Evolutionary conservation across 2,329 filamentous ascomycete genomes (phyloP).

Genomic region (Cucurbitaria berberidis): DNA sequence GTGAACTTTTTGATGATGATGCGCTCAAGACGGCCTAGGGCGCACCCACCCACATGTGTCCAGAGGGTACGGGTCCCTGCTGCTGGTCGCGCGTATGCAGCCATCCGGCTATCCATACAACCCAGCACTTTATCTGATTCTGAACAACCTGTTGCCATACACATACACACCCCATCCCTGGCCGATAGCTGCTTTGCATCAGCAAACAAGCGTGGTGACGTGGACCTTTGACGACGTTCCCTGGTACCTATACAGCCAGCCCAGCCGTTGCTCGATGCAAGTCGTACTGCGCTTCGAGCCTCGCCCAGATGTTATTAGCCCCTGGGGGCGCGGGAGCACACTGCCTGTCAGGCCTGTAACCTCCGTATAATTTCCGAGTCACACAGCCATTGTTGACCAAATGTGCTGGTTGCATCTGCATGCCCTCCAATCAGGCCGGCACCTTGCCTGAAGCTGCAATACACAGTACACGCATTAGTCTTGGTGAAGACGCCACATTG

Average conservation of each 20-base stretch:
- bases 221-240: no score
- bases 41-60: slow-evolving; percentile 8
- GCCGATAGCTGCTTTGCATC: no score
- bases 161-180: no score
- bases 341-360: slow-evolving; percentile 4
- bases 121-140: slow-evolving; percentile 2
- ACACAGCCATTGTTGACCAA: slow-evolving; percentile 18
- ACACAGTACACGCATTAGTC: slow-evolving; percentile 1
- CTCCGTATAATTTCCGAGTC: slow-evolving; percentile 31
- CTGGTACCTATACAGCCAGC: no score
- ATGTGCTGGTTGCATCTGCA: slow-evolving; percentile 8
- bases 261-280: background rate
- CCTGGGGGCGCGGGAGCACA: slow-evolving; percentile 2
- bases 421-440: slow-evolving; percentile 20
- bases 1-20: slow-evolving; percentile 5
- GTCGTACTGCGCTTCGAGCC: background rate
- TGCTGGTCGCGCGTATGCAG: no score
- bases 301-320: no score
- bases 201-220: no score
- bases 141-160: background rate
- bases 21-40: slow-evolving; percentile 8
- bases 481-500: slow-evolving; percentile 8
- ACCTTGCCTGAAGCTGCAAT: no score
- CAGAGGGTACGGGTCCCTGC: slow-evolving; percentile 1
- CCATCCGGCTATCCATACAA: slow-evolving; percentile 9